Evolutionary conservation across 2,329 filamentous ascomycete genomes (phyloP), one percentile per base, ranked within the genome.

Genomic region (Ophiocordyceps sinensis): DNA sequence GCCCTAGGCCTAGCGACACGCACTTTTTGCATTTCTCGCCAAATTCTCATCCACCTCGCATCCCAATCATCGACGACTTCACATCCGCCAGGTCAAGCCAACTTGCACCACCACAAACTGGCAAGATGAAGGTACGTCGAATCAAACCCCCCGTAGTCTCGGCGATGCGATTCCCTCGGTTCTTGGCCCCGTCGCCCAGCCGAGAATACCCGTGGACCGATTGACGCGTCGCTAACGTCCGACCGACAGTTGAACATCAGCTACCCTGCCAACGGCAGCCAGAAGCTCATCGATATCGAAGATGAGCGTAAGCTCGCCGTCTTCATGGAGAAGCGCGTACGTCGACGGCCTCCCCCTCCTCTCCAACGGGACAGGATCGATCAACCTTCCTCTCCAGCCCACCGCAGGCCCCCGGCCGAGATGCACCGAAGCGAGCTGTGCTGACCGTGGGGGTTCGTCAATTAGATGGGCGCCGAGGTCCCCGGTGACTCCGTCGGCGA

Each of bases 271-370:
- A 96, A 96, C 75, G 91, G 91, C 81, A 91, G 87, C 65, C 91
- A 98, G 73, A 98, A 98, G 79, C 79, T 98, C 67, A 82, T 98
- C 75, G 93, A 98, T 59, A 74, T 98, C 61, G 91, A 98, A 65
- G 93, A 98, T 84, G 93, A 98, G 73, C 87, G 88, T 74, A 95
- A 94, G 80, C 80, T 96, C 68, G 84, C 86, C 67, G 78, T 91
- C 74, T 96, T 96, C 81, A 88, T 94, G 82, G 91, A 96, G 71
- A 88, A 88, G 79, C 85, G 85, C 71, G 83, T 83, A 79, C 65
- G 77, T 76, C n/a, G 32, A 35, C 15, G 15, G 3, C 17, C 32
- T n/a, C 15, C 10, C n/a, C n/a, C 10, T 15, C 5, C 10, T 35
- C 13, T 10, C 15, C 14, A 15, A 14, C 32, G 5, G 14, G n/a